phyloP scores from a whole-genome alignment of 345 rosid genomes.

The Euphorbia peplus region DNA sequence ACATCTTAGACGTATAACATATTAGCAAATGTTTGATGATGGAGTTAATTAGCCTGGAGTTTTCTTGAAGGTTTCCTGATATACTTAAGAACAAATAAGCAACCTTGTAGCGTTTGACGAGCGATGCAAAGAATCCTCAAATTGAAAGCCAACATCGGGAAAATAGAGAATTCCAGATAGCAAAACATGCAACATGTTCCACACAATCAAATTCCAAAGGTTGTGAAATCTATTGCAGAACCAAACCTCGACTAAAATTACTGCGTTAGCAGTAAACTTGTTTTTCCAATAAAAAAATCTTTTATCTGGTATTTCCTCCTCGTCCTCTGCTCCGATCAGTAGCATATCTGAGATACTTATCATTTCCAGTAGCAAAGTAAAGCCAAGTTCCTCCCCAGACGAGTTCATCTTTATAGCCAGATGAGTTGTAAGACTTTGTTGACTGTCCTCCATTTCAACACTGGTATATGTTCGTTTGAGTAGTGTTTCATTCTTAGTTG shows the following conservation, averaged over 20 bases:
- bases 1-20: too few relatives aligned
- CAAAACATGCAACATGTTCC: conserved; percentile 36
- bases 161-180: conserved; percentile 47
- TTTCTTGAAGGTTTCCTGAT: conserved; percentile 24
- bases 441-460: conserved; percentile 41
- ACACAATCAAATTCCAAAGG: conserved; percentile 5
- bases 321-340: conserved; percentile 34
- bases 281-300: conserved; percentile 60
- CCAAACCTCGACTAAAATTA: conserved; percentile 19
- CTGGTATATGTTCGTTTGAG: conserved; percentile 33
- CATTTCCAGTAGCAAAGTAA: conserved; percentile 54
- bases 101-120: conserved; percentile 33
- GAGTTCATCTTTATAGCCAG: conserved; percentile 50
- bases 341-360: conserved; percentile 44
- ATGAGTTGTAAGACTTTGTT: conserved; percentile 41
- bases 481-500: conserved; percentile 21
- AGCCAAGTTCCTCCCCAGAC: conserved; percentile 66
- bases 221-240: not conserved
- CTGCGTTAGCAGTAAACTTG: conserved; percentile 47
- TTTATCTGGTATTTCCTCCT: conserved; percentile 36
- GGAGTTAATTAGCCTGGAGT: conserved; percentile 37
- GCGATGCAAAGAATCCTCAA: conserved; percentile 30
- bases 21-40: not conserved
- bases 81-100: conserved; percentile 47
- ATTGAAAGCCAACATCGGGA: conserved; percentile 47